phyloP scores from a whole-genome alignment of 1,284 basidiomycete genomes.

The Apiotrichum veenhuisii region DNA sequence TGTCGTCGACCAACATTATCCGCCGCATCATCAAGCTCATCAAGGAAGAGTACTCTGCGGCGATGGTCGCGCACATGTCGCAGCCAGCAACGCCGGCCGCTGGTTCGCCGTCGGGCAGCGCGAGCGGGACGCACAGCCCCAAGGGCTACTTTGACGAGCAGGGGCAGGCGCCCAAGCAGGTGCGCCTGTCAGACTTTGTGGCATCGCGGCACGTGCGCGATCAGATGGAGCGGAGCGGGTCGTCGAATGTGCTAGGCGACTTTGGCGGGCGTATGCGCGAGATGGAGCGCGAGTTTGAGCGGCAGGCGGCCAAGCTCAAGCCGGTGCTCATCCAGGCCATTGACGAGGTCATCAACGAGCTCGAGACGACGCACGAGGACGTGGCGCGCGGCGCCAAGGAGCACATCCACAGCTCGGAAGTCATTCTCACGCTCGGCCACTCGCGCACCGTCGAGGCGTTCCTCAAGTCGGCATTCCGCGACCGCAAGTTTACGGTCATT shows the following conservation, averaged over 20 bases:
- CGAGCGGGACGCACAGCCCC: constrained; percentile 19
- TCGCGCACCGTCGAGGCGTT: constrained; percentile 93
- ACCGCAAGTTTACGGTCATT: constrained; percentile 92
- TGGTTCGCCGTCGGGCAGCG: constrained; percentile 32
- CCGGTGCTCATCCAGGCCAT: constrained; percentile 76
- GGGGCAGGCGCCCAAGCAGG: constrained; percentile 14
- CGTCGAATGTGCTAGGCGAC: constrained; percentile 18
- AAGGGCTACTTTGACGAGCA: constrained; percentile 25
- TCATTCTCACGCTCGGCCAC: constrained; percentile 92
- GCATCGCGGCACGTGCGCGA: constrained; percentile 48
- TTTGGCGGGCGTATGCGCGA: constrained; percentile 4
- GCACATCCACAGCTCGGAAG: constrained; percentile 96
- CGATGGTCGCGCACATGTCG: constrained; percentile 38
- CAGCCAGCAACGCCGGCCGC: constrained; percentile 44
- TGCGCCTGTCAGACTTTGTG: constrained; percentile 47
- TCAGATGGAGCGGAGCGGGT: constrained; percentile 42
- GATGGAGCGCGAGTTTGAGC: constrained; percentile 38
- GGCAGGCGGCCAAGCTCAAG: constrained; percentile 48
- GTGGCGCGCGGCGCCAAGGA: constrained; percentile 91
- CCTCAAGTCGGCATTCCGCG: constrained; percentile 81
- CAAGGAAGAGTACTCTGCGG: constrained; percentile 77
- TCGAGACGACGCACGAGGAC: constrained; percentile 93
- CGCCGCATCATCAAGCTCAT: constrained; percentile 87
- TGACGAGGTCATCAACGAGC: constrained; percentile 88
- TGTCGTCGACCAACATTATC: constrained; percentile 90